phyloP scores from a whole-genome alignment of 306 rosid species.

The Castanospermum australe region DNA sequence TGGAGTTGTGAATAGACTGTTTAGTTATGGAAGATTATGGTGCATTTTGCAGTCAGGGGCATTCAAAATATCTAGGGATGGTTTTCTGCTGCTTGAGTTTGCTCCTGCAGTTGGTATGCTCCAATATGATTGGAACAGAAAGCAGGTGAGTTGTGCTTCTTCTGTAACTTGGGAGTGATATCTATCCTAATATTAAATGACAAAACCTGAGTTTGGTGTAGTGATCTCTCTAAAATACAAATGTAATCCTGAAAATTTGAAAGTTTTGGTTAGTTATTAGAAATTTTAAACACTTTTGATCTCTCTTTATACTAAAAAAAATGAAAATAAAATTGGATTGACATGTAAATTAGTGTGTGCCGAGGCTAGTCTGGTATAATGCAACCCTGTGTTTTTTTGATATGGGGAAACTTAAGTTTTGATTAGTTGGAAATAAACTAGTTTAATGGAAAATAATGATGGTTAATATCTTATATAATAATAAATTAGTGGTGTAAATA shows the following conservation, averaged over 20 bases:
- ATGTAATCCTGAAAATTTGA: not conserved
- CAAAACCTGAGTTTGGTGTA: not conserved
- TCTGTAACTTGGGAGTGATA: not conserved
- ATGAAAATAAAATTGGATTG: no score
- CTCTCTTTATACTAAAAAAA: not conserved
- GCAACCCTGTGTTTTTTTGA: no score
- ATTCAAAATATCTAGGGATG: conserved; percentile 80
- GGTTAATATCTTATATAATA: not conserved
- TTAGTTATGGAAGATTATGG: conserved; percentile 22
- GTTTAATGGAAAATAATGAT: not conserved
- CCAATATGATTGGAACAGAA: conserved; percentile 82
- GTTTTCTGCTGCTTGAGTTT: conserved; percentile 86
- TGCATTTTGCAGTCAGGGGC: conserved; percentile 75
- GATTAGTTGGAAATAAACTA: not conserved
- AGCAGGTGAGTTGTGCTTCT: conserved; percentile 61
- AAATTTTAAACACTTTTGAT: not conserved
- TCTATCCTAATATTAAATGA: not conserved
- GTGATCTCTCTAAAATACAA: not conserved
- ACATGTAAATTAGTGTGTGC: no score
- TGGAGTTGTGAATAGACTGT: not conserved
- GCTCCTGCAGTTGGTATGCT: conserved; percentile 82
- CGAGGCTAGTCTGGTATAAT: no score
- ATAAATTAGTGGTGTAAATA: not conserved
- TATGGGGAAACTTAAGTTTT: not conserved
- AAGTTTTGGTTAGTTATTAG: conserved; percentile 1